Percentiles rank a stretch among this genome's conserved stretches.
phyloP scores from a whole-genome alignment of 371 early-diverging fungal genomes.

The Vairimorpha ceranae region DNA sequence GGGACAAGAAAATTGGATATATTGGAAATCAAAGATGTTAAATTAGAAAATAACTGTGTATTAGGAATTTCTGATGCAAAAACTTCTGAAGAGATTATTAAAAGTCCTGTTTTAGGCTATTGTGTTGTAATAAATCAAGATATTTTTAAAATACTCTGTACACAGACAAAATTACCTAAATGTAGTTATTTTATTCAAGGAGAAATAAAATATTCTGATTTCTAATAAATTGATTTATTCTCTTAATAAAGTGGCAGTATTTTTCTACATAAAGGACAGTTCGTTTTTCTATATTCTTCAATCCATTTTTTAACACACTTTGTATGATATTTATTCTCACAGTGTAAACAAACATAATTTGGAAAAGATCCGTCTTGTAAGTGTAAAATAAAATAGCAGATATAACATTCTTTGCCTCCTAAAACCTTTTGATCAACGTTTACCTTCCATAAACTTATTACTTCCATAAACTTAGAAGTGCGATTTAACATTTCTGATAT shows the following conservation, averaged over 20 bases:
- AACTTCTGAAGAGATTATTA: constrained; percentile 54
- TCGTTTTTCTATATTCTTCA: constrained; percentile 26
- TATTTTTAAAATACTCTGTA: constrained; percentile 50
- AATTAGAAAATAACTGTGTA: constrained; percentile 43
- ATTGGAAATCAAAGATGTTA: constrained; percentile 37
- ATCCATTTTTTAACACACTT: constrained; percentile 57
- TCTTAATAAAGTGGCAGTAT: background rate
- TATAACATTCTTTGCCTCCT: constrained; percentile 57
- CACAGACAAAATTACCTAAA: constrained; percentile 57
- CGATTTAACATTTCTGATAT: constrained; percentile 47
- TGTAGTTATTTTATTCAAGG: constrained; percentile 54
- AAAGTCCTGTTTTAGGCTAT: constrained; percentile 58
- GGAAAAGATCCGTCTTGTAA: constrained; percentile 49
- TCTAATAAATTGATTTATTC: constrained; percentile 16
- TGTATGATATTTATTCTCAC: constrained; percentile 57
- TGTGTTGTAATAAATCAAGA: constrained; percentile 49
- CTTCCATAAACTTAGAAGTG: constrained; percentile 54
- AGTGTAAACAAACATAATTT: constrained; percentile 41
- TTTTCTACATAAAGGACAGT: constrained; percentile 58
- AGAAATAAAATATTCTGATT: constrained; percentile 53
- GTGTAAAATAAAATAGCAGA: constrained; percentile 61
- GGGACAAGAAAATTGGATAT: constrained; percentile 51
- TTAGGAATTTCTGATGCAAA: constrained; percentile 60
- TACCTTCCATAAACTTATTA: constrained; percentile 54
- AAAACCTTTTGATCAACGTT: constrained; percentile 47